Conservation (phyloP, 78 protist species). For the Dictyostelium discoideum region dicty_2.7 NC_007090.3:5291001-5291500, state of each 20-base stretch:
- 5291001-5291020: background rate
- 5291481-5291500: no score
- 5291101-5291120: background rate
- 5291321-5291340: no score
- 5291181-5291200: background rate
- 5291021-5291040: background rate
- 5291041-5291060: background rate
- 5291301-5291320: background rate
- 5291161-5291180: background rate
- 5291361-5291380: no score
- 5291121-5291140: background rate
- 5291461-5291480: no score
- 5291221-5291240: background rate
- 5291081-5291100: background rate
- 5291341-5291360: no score
- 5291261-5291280: no score
- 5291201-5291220: background rate
- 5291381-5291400: no score
- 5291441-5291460: no score
- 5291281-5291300: no score
- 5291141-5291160: background rate
- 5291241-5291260: no score
- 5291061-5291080: background rate
- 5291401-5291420: no score
- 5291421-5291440: no score